Conservation (phyloP, 2,329 filamentous ascomycete genomes). For the Fusarium gaditjirri region DNA sequence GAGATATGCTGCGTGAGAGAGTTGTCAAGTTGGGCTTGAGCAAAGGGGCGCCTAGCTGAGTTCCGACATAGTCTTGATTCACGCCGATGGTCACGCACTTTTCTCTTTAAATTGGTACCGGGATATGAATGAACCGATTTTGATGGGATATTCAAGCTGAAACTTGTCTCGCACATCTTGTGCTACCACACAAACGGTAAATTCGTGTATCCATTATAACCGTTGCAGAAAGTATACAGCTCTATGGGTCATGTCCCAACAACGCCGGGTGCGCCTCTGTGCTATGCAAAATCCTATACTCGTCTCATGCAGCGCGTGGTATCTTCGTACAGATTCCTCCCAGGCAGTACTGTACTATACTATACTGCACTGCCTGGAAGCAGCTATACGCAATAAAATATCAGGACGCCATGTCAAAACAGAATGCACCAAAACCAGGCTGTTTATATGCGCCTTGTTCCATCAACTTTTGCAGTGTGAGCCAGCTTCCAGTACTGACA, state of each 20-base stretch:
- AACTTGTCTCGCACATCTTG: conserved; percentile 7
- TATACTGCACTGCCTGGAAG: conserved; percentile 7
- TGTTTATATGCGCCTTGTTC: conserved; percentile 24
- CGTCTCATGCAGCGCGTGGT: conserved; percentile 31
- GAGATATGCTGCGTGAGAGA: conserved; percentile 56
- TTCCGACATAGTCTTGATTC: not conserved
- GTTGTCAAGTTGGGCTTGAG: conserved; percentile 53
- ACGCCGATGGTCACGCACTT: not conserved
- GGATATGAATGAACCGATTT: not conserved
- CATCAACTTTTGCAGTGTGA: conserved; percentile 22
- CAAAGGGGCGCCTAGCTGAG: not conserved
- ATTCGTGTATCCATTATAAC: conserved; percentile 27
- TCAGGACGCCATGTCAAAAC: conserved; percentile 14
- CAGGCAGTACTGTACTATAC: not conserved
- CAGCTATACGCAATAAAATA: conserved; percentile 16
- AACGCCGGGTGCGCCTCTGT: conserved; percentile 33
- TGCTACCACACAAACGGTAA: conserved; percentile 16
- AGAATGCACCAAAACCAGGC: conserved; percentile 22
- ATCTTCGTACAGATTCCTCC: conserved; percentile 25
- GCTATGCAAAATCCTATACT: conserved; percentile 32
- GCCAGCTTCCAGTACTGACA: conserved; percentile 24
- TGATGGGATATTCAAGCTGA: not conserved
- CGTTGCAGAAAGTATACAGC: conserved; percentile 19
- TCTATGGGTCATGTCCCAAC: conserved; percentile 32
- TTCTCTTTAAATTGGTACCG: not conserved